phyloP scores from a whole-genome alignment of 768 basidiomycete species.

The Panaeolus cyanescens region DNA sequence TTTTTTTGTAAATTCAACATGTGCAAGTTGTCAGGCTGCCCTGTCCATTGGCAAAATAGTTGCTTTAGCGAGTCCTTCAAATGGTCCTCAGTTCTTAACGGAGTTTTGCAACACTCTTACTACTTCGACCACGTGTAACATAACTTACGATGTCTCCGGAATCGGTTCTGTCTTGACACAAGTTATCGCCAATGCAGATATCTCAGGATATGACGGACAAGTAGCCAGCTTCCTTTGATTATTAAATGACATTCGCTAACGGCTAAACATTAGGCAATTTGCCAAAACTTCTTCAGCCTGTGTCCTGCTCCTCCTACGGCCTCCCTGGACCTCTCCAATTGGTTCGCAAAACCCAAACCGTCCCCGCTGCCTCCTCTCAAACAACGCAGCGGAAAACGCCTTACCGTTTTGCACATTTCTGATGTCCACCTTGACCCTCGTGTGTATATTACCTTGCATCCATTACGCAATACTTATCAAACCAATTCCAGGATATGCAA shows the following conservation, averaged over 20 bases:
- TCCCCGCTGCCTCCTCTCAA: conserved; percentile 60
- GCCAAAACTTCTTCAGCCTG: conserved; percentile 55
- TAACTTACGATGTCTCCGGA: conserved; percentile 44
- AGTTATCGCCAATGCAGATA: conserved; percentile 69
- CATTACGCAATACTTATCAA: background rate
- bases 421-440: conserved; percentile 79
- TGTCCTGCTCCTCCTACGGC: conserved; percentile 61
- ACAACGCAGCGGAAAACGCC: conserved; percentile 59
- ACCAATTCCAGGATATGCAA: conserved; percentile 55
- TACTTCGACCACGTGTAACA: conserved; percentile 51
- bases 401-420: conserved; percentile 77
- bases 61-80: conserved; percentile 60
- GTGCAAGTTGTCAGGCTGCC: conserved; percentile 60
- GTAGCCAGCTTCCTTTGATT: conserved; percentile 29
- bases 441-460: conserved; percentile 25
- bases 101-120: conserved; percentile 59
- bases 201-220: conserved; percentile 75
- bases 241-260: background rate
- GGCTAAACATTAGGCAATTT: conserved; percentile 40
- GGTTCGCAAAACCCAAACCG: conserved; percentile 82
- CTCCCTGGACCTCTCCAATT: conserved; percentile 61
- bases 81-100: conserved; percentile 58
- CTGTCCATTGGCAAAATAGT: conserved; percentile 69
- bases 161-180: conserved; percentile 69
- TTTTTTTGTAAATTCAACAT: conserved; percentile 52